Evolutionary conservation across 768 basidiomycete species (phyloP).

Genomic region (Baorangia bicolor): DNA sequence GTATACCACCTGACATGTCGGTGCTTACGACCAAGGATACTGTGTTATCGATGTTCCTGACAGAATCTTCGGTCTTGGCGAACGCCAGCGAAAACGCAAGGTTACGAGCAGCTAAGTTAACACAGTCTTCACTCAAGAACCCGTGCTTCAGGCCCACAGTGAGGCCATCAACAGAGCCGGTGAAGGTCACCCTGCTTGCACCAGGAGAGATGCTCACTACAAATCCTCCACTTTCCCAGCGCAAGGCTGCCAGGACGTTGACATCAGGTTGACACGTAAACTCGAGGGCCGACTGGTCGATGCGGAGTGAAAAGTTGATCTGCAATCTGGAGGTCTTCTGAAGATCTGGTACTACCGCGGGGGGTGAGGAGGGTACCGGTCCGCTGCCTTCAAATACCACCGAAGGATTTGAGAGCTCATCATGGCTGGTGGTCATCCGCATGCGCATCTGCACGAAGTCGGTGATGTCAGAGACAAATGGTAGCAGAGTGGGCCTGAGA

Average conservation of each 20-base stretch:
- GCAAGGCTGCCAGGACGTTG: slow-evolving; percentile 83
- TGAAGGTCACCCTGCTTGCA: slow-evolving; percentile 67
- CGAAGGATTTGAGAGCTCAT: slow-evolving; percentile 20
- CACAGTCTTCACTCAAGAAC: slow-evolving; percentile 79
- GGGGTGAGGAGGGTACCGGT: slow-evolving; percentile 16
- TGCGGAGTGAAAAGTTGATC: slow-evolving; percentile 84
- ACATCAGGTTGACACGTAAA: slow-evolving; percentile 90
- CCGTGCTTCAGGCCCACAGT: slow-evolving; percentile 82
- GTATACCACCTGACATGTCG: slow-evolving; percentile 73
- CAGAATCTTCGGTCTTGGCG: slow-evolving; percentile 45
- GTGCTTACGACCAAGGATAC: slow-evolving; percentile 83
- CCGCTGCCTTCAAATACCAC: slow-evolving; percentile 3
- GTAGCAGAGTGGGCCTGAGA: slow-evolving; percentile 76
- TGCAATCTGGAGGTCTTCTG: slow-evolving; percentile 50
- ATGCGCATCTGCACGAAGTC: slow-evolving; percentile 68
- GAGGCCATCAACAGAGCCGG: slow-evolving; percentile 78
- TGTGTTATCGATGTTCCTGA: slow-evolving; percentile 42
- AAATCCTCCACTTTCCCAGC: slow-evolving; percentile 96
- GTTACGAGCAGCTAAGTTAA: slow-evolving; percentile 77
- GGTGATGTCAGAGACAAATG: slow-evolving; percentile 79
- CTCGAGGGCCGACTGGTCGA: slow-evolving; percentile 84
- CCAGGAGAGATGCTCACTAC: slow-evolving; percentile 75
- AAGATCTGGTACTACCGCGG: slow-evolving; percentile 13
- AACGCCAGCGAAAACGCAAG: slow-evolving; percentile 77
- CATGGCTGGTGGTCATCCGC: slow-evolving; percentile 44